Conservation (phyloP, 441 rosid genomes). For the Erodium texanum region DNA sequence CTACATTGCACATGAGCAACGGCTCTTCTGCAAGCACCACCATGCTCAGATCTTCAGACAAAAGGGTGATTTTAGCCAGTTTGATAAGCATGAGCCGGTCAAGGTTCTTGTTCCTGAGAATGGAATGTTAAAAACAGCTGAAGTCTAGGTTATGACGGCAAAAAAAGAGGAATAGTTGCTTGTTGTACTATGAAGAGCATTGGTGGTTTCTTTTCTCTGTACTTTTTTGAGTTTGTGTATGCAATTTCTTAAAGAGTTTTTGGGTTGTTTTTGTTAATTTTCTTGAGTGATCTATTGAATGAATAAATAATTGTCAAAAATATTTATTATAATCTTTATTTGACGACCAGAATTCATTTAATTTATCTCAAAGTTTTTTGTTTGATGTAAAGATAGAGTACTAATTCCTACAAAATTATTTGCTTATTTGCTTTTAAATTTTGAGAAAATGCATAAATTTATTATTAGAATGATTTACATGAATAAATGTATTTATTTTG, state of each 20-base stretch:
- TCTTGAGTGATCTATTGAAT: conserved; percentile 17
- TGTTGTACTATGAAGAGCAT: conserved; percentile 7
- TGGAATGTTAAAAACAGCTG: conserved; percentile 15
- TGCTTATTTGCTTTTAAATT: too few species aligned
- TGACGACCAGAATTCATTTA: too few species aligned
- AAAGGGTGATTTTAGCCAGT: conserved; percentile 74
- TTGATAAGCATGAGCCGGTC: conserved; percentile 36
- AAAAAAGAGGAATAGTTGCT: neutral
- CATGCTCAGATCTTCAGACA: conserved; percentile 63
- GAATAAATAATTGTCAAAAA: too few species aligned
- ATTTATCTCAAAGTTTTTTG: too few species aligned
- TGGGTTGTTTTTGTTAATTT: conserved; percentile 11
- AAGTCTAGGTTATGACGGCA: conserved; percentile 11
- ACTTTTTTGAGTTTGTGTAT: neutral
- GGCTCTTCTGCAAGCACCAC: conserved; percentile 64
- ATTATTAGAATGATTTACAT: too few species aligned
- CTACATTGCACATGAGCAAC: conserved; percentile 56
- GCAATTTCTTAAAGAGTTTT: conserved; percentile 1
- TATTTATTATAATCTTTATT: too few species aligned
- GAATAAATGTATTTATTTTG: too few species aligned
- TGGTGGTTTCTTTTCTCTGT: neutral
- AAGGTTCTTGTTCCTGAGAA: conserved; percentile 22
- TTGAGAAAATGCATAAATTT: too few species aligned
- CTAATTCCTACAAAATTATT: too few species aligned
- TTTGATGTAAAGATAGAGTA: too few species aligned